These are phyloP conservation scores for Zygosaccharomyces sapae DNA, from an alignment of 1,139 yeast genomes.

Conservation along the genomic window DNA sequence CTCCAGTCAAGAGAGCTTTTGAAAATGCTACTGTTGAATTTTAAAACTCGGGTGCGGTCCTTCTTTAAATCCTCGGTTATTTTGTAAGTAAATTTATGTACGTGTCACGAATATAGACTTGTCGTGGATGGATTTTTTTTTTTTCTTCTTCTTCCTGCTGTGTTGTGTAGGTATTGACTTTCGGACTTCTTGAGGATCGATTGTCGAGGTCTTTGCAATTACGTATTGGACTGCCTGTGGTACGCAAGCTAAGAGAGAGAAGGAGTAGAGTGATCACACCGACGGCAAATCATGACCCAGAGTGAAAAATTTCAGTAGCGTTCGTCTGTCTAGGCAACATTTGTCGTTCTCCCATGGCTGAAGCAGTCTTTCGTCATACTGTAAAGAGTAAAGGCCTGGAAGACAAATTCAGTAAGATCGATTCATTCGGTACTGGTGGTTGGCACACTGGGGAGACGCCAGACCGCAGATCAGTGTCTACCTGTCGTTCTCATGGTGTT, in stretches of 20 bases:
- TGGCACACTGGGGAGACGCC: constrained; percentile 82
- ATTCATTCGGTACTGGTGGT: constrained; percentile 85
- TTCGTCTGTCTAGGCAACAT: constrained; percentile 92
- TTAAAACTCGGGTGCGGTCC: neutral
- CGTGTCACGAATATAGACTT: constrained; percentile 6
- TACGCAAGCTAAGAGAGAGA: too few relatives aligned
- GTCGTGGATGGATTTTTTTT: constrained; percentile 4
- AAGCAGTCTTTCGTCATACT: constrained; percentile 72
- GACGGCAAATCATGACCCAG: neutral
- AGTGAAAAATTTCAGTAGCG: constrained; percentile 55
- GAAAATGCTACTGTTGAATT: constrained; percentile 25
- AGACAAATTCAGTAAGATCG: constrained; percentile 50
- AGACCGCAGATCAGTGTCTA: constrained; percentile 65
- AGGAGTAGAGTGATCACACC: too few relatives aligned
- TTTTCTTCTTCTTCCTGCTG: too few relatives aligned
- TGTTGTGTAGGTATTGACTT: too few relatives aligned
- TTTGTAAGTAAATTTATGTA: too few relatives aligned
- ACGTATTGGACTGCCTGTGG: too few relatives aligned
- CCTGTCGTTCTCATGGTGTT: constrained; percentile 69
- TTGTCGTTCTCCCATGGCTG: constrained; percentile 98
- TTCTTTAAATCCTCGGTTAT: too few relatives aligned
- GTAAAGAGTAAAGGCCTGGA: constrained; percentile 49
- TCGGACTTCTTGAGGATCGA: too few relatives aligned
- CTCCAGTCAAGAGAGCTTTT: constrained; percentile 82
- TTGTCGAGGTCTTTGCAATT: too few relatives aligned